A percentile compares a stretch with the other conserved stretches of the same genome.
Conservation (phyloP, 2,329 filamentous ascomycete genomes). For the Furcasterigmium sp. region DNA sequence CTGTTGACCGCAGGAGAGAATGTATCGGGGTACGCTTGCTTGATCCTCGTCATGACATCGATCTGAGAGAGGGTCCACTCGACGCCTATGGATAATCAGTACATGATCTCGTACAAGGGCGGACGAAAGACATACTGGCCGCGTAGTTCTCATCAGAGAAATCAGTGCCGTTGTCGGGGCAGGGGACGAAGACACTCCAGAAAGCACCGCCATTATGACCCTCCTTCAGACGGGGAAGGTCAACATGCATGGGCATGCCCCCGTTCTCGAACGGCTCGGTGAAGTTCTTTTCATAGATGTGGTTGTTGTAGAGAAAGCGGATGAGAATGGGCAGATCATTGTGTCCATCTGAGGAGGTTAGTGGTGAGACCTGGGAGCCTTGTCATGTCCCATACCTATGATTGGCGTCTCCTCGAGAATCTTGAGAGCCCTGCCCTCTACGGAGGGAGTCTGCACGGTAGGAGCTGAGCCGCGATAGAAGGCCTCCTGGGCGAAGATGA, state of each 20-base stretch:
- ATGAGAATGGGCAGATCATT: constrained; percentile 80
- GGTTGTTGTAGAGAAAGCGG: constrained; percentile 62
- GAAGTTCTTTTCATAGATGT: constrained; percentile 72
- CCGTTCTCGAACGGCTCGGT: constrained; percentile 69
- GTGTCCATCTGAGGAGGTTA: constrained; percentile 64
- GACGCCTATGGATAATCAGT: constrained; percentile 41
- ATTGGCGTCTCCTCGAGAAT: constrained; percentile 42
- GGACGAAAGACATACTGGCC: constrained; percentile 37
- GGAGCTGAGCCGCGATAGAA: neutral
- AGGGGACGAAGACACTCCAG: constrained; percentile 82
- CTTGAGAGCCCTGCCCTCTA: constrained; percentile 39
- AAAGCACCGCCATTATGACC: constrained; percentile 82
- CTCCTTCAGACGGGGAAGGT: constrained; percentile 67
- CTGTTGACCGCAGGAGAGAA: constrained; percentile 63
- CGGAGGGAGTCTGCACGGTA: constrained; percentile 9
- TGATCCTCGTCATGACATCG: constrained; percentile 64
- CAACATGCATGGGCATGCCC: constrained; percentile 65
- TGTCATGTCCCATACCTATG: too few relatives aligned
- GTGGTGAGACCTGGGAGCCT: neutral
- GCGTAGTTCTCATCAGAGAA: constrained; percentile 70
- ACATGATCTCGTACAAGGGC: neutral
- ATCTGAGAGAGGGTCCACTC: constrained; percentile 68
- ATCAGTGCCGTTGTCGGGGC: constrained; percentile 66
- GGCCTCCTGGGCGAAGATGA: neutral
- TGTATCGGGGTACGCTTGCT: constrained; percentile 56